These are phyloP conservation scores for Nephelium lappaceum DNA, from an alignment of 345 rosid genomes.

Conservation along the genomic window DNA sequence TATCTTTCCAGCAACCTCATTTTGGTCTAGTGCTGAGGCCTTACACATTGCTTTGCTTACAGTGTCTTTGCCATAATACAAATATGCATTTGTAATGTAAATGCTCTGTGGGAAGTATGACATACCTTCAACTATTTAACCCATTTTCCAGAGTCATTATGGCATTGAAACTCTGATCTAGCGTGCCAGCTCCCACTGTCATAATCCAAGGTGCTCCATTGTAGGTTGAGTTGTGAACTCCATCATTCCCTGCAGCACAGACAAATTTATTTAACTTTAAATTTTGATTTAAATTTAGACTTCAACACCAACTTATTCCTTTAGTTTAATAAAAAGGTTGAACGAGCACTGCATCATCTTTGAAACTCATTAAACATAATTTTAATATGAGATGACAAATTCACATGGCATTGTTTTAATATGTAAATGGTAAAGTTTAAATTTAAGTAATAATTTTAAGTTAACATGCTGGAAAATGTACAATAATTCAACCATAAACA, in stretches of 20 bases:
- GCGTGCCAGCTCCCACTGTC: slow-evolving; percentile 44
- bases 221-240: slow-evolving; percentile 18
- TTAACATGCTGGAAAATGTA: too few relatives aligned
- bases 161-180: slow-evolving; percentile 39
- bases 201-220: slow-evolving; percentile 55
- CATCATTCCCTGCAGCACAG: slow-evolving; percentile 58
- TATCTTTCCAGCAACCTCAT: slow-evolving; percentile 33
- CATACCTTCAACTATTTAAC: slow-evolving; percentile 17
- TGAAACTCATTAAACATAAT: too few relatives aligned
- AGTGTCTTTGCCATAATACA: slow-evolving; percentile 29
- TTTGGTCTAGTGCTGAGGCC: slow-evolving; percentile 18
- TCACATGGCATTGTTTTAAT: too few relatives aligned
- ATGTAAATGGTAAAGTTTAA: too few relatives aligned
- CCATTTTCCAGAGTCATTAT: slow-evolving; percentile 31
- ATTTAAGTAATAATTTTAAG: too few relatives aligned
- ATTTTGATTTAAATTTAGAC: too few relatives aligned
- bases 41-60: slow-evolving; percentile 24
- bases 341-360: too few relatives aligned
- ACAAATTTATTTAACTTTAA: background rate
- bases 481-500: too few relatives aligned
- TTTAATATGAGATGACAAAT: too few relatives aligned
- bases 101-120: slow-evolving; percentile 36
- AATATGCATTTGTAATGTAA: slow-evolving; percentile 22
- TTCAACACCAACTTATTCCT: too few relatives aligned
- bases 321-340: too few relatives aligned